These are phyloP conservation scores for Alternaria panax DNA, from an alignment of 2,329 filamentous ascomycete genomes.

Conservation along the genomic window DNA sequence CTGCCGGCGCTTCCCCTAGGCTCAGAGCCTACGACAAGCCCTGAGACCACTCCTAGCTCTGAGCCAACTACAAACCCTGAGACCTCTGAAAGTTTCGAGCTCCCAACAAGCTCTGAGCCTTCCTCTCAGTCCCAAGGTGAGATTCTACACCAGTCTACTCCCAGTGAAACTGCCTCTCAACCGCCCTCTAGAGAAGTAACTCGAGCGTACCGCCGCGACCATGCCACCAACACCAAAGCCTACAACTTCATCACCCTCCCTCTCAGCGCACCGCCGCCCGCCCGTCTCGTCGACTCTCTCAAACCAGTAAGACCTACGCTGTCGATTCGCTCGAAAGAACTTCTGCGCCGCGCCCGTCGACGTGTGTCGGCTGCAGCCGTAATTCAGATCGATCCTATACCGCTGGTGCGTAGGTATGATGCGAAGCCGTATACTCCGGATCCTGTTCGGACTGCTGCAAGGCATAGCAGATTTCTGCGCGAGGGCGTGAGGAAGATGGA, in stretches of 20 bases:
- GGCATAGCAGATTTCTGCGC: slow-evolving; percentile 10
- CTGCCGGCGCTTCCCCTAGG: neutral
- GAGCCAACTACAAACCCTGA: neutral
- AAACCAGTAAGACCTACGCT: slow-evolving; percentile 5
- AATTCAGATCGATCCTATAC: neutral
- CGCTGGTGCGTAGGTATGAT: slow-evolving; percentile 8
- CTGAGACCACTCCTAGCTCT: too few species aligned
- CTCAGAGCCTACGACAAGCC: neutral
- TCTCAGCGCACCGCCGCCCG: neutral
- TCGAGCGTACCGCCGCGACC: neutral
- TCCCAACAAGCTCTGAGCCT: neutral
- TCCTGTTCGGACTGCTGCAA: slow-evolving; percentile 1
- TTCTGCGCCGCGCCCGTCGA: slow-evolving; percentile 7
- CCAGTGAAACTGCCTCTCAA: slow-evolving; percentile 6
- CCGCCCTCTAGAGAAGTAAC: slow-evolving; percentile 3
- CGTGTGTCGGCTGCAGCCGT: neutral
- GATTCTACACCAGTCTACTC: neutral
- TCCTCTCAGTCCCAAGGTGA: slow-evolving; percentile 2
- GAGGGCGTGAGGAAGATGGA: slow-evolving; percentile 10
- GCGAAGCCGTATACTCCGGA: slow-evolving; percentile 7
- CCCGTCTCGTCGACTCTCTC: slow-evolving; percentile 1
- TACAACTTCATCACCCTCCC: slow-evolving; percentile 8
- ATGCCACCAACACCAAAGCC: neutral
- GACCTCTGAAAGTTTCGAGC: neutral
- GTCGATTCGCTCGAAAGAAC: neutral